These are phyloP conservation scores for Solanum okadae DNA, from an alignment of 257 asterid species.

Conservation along the genomic window DNA sequence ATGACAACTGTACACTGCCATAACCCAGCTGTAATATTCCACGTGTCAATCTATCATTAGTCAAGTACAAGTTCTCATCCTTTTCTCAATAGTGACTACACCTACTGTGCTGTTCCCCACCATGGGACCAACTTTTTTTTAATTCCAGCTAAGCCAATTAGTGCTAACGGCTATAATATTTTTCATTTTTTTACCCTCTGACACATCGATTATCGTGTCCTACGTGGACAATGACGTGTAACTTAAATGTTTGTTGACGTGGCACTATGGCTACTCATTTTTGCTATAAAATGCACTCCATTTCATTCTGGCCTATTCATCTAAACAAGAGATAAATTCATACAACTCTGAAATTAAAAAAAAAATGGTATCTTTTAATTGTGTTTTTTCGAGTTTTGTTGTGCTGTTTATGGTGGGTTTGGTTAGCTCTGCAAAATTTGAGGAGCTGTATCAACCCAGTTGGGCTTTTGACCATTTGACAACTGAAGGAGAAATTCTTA, in stretches of 20 bases:
- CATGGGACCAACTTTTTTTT: constrained; percentile 8
- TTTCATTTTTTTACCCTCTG: neutral
- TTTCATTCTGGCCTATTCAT: neutral
- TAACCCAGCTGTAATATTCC: constrained; percentile 45
- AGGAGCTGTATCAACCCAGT: constrained; percentile 52
- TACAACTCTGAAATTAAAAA: neutral
- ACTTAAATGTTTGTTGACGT: constrained; percentile 6
- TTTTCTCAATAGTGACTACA: constrained; percentile 41
- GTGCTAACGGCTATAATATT: constrained; percentile 37
- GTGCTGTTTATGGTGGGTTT: constrained; percentile 11
- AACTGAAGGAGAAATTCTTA: constrained; percentile 53
- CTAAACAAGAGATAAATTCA: neutral
- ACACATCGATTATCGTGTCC: constrained; percentile 3
- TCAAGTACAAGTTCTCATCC: constrained; percentile 1
- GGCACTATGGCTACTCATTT: constrained; percentile 31
- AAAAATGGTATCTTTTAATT: neutral
- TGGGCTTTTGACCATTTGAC: constrained; percentile 71
- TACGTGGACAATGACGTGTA: constrained; percentile 19
- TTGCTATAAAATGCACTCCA: constrained; percentile 34
- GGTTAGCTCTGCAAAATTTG: constrained; percentile 39
- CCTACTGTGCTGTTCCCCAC: constrained; percentile 24
- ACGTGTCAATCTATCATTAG: constrained; percentile 29
- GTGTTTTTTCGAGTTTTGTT: neutral
- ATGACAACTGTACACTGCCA: constrained; percentile 42
- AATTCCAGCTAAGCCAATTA: constrained; percentile 28